phyloP scores from a whole-genome alignment of 163 green algal species.

The Prototheca wickerhamii region DNA sequence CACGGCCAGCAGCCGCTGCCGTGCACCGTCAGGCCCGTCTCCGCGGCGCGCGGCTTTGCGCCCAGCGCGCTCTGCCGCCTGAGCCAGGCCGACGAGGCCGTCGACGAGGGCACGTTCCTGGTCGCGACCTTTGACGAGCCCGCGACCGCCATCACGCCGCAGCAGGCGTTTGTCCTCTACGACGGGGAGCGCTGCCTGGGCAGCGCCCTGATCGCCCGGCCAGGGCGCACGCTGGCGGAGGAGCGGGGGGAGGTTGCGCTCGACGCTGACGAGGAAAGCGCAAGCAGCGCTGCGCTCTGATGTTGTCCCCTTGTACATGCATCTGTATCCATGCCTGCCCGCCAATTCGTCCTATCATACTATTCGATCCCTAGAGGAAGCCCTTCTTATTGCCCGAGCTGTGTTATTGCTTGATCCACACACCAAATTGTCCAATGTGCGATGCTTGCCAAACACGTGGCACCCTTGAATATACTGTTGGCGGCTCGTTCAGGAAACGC shows the following conservation, averaged over 20 bases:
- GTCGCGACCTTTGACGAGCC: conserved; percentile 27
- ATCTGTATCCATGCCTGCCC: too few species aligned
- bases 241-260: not conserved
- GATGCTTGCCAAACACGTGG: too few species aligned
- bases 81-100: not conserved
- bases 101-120: conserved; percentile 9
- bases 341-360: too few species aligned
- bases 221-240: conserved; percentile 32
- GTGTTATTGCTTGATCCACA: too few species aligned
- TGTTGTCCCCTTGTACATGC: too few species aligned
- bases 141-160: conserved; percentile 32
- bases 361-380: too few species aligned
- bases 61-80: conserved; percentile 15
- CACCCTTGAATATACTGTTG: too few species aligned
- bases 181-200: conserved; percentile 46
- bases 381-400: too few species aligned
- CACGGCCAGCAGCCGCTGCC: conserved; percentile 24
- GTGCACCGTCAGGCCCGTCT: conserved; percentile 15
- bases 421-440: too few species aligned
- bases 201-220: conserved; percentile 30
- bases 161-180: conserved; percentile 57
- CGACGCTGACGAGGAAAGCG: too few species aligned
- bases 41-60: not conserved
- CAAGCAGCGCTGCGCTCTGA: too few species aligned
- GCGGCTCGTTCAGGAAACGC: too few species aligned